These are phyloP conservation scores for Darksidea phi DNA, from an alignment of 495 filamentous ascomycete genomes.

Conservation along the genomic window DNA sequence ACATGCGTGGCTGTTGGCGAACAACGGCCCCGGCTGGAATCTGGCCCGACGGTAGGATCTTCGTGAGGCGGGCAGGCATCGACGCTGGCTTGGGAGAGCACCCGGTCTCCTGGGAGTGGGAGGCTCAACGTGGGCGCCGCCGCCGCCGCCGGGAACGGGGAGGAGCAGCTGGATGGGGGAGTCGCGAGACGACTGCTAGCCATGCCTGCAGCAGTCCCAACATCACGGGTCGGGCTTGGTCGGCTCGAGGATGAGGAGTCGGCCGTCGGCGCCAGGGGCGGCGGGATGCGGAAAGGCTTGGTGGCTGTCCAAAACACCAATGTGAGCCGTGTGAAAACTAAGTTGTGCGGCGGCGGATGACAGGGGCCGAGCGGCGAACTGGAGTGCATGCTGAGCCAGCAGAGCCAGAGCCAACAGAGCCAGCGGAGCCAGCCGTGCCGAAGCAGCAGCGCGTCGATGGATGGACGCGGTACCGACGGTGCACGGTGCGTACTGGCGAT, in stretches of 20 bases:
- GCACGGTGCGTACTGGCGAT: not conserved
- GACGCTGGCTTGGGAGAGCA: constrained; percentile 2
- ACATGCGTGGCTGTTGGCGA: constrained; percentile 2
- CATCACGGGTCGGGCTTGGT: constrained; percentile 35
- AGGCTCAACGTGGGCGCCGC: constrained; percentile 39
- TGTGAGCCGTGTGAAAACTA: constrained; percentile 35
- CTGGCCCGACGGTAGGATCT: not conserved
- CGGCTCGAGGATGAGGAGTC: constrained; percentile 16
- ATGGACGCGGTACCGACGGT: not conserved
- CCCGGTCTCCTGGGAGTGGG: constrained; percentile 28
- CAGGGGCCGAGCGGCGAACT: constrained; percentile 10
- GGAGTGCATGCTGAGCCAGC: no score
- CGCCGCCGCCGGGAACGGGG: constrained; percentile 19
- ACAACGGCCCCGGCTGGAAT: constrained; percentile 21
- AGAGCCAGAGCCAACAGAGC: no score
- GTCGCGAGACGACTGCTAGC: constrained; percentile 6
- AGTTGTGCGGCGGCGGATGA: constrained; percentile 27
- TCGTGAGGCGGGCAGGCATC: not conserved
- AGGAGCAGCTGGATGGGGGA: not conserved
- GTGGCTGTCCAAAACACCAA: constrained; percentile 27
- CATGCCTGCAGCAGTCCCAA: constrained; percentile 28
- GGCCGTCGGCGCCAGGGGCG: constrained; percentile 17
- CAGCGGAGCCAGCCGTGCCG: no score
- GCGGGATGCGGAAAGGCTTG: constrained; percentile 27
- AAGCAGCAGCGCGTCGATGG: no score